Conservation (phyloP, 2,329 filamentous ascomycete species). For the Fusarium chuoi region DNA sequence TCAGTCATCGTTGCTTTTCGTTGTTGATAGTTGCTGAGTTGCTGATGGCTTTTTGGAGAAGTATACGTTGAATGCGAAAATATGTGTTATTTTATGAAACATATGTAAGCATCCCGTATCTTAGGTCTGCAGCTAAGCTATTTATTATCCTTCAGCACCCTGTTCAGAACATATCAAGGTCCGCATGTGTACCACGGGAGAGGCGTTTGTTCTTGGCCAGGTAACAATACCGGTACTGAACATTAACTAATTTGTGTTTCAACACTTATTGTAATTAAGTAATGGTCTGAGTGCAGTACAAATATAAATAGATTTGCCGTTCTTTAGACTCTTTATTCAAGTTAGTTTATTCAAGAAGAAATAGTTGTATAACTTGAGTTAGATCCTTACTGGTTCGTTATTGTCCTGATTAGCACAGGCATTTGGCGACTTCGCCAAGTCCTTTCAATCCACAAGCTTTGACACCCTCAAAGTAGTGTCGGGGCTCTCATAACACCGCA, state of each 20-base stretch:
- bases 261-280: background rate
- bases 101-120: background rate
- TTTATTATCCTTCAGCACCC: accelerated
- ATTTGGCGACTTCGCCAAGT: too few relatives aligned
- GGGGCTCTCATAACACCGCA: background rate
- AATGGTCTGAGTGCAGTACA: accelerated
- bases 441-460: background rate
- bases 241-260: accelerated
- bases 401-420: too few relatives aligned
- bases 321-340: background rate
- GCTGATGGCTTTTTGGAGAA: accelerated
- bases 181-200: accelerated
- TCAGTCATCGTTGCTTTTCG: accelerated
- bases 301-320: background rate
- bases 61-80: accelerated
- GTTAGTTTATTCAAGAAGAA: too few relatives aligned
- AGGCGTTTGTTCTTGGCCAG: background rate
- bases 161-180: background rate
- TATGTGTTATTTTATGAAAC: accelerated
- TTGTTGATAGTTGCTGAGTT: background rate
- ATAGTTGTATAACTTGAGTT: too few relatives aligned
- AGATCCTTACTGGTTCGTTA: too few relatives aligned
- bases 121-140: background rate
- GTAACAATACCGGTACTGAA: accelerated
- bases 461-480: background rate